Evolutionary conservation across 306 rosid genomes (phyloP), one percentile per base, ranked within the genome.

Genomic region (Prunus fruticosa): DNA sequence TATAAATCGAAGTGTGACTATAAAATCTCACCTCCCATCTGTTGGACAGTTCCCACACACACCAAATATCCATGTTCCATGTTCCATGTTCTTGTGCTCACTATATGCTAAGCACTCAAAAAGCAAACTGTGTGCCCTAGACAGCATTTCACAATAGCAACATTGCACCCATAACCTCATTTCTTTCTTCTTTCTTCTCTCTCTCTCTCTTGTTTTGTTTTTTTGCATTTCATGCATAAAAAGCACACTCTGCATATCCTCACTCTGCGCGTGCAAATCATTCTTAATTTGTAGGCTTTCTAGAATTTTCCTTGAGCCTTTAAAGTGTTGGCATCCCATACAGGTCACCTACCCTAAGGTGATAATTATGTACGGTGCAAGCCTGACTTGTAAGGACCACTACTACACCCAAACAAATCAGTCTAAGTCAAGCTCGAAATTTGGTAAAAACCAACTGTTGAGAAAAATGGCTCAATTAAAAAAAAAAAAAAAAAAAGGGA

Each of bases 11-110:
- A 52, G 57, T 75, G 72, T 34, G 19, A 23, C 72, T 15, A 34
- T 18, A 7, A 78, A 43, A 61, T 75, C 53, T 52, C 43, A 69
- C 56, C 56, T 32, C 66, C 38, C 61, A 22, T 28, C 34, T 76
- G 68, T 76, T 66, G 76, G 85, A 50, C 43, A 57, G 69, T 78
- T 52, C 78, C 84, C 64, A 64, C 73, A 10, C 41, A 16, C 72
- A 69, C 64, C 84, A 67, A 77, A 45, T 75, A 67, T 12, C 71
- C 81, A 77, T 76, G 78, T 72, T 75, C 49, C 43, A 49, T 57
- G 38, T 70, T 9, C 69, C 77, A 76, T 60, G 79, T 61, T 76
- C 43, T 45, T 54, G 43, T 71, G 64, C 53, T 77, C 53, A 60
- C 61, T 45, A 22, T 25, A 63, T 60, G 23, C 46, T 72, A 41